A percentile compares a stretch with the other conserved stretches of the same genome.
These are phyloP conservation scores for Boletus tomentosulus DNA, from an alignment of 768 basidiomycete genomes.

Conservation along the genomic window DNA sequence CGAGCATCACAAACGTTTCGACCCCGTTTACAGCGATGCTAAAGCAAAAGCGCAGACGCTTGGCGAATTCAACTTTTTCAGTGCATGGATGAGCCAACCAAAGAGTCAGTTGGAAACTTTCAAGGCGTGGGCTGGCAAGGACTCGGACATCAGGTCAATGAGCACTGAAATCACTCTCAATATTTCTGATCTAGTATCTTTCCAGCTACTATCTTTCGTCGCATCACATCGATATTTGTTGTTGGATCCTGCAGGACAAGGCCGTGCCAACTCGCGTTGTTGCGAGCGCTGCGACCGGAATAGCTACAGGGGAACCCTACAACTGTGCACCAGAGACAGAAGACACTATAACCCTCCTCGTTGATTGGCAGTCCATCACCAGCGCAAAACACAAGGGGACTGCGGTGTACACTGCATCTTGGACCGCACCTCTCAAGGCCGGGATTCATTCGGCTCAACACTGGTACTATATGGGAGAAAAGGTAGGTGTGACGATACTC, in stretches of 20 bases:
- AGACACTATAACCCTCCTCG: conserved; percentile 92
- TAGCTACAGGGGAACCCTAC: conserved; percentile 85
- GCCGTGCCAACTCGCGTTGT: conserved; percentile 82
- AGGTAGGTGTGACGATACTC: conserved; percentile 41
- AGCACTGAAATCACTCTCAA: not conserved
- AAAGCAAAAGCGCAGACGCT: conserved; percentile 68
- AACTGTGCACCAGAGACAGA: conserved; percentile 85
- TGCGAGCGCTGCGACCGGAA: conserved; percentile 86
- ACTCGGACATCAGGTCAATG: conserved; percentile 80
- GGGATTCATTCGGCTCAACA: conserved; percentile 90
- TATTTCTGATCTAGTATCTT: not conserved
- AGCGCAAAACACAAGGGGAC: conserved; percentile 78
- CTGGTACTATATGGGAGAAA: conserved; percentile 95
- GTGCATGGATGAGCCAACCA: conserved; percentile 96
- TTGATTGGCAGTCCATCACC: conserved; percentile 85
- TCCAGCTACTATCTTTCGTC: conserved; percentile 91
- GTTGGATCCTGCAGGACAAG: conserved; percentile 76
- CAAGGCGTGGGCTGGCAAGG: conserved; percentile 92
- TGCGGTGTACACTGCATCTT: conserved; percentile 89
- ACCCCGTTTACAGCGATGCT: conserved; percentile 92
- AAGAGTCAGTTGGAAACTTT: conserved; percentile 94
- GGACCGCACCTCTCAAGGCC: conserved; percentile 87
- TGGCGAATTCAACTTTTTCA: conserved; percentile 95
- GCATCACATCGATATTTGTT: conserved; percentile 88
- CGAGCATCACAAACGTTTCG: conserved; percentile 92